Evolutionary conservation across 768 basidiomycete species (phyloP).

Genomic region (Naganishia kalamii): DNA sequence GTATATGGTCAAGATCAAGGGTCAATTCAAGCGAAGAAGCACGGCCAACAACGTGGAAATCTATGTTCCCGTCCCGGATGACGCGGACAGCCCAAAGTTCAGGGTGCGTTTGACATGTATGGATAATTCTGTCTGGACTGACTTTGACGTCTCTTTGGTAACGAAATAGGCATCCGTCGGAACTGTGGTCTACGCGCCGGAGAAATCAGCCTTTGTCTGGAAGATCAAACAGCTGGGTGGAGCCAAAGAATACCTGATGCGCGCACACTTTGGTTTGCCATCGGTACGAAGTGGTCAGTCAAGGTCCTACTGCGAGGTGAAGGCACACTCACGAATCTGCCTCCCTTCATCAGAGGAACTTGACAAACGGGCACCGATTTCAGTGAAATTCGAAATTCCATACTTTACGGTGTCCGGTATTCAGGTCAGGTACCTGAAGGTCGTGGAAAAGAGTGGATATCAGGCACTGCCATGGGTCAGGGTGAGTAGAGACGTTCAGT

Average conservation of each 20-base stretch:
- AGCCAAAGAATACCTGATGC: constrained; percentile 92
- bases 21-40: constrained; percentile 93
- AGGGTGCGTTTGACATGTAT: no score
- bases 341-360: constrained; percentile 53
- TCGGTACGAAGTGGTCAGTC: constrained; percentile 78
- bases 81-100: constrained; percentile 96
- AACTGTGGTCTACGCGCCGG: constrained; percentile 91
- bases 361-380: constrained; percentile 88
- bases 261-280: constrained; percentile 94
- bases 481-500: constrained; percentile 52
- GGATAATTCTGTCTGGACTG: no score
- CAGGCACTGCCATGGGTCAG: constrained; percentile 59
- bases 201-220: constrained; percentile 98
- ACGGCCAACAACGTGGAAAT: constrained; percentile 98
- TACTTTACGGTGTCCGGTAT: constrained; percentile 92
- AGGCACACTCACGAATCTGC: not conserved
- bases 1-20: constrained; percentile 89
- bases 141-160: not conserved
- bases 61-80: constrained; percentile 97
- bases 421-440: constrained; percentile 95
- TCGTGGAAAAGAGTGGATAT: constrained; percentile 97
- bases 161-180: constrained; percentile 81
- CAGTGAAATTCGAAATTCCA: constrained; percentile 96
- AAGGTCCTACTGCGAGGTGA: not conserved
- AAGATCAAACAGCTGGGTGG: constrained; percentile 98